These are phyloP conservation scores for Passalora sequoiae DNA, from an alignment of 2,329 filamentous ascomycete genomes.

Conservation along the genomic window DNA sequence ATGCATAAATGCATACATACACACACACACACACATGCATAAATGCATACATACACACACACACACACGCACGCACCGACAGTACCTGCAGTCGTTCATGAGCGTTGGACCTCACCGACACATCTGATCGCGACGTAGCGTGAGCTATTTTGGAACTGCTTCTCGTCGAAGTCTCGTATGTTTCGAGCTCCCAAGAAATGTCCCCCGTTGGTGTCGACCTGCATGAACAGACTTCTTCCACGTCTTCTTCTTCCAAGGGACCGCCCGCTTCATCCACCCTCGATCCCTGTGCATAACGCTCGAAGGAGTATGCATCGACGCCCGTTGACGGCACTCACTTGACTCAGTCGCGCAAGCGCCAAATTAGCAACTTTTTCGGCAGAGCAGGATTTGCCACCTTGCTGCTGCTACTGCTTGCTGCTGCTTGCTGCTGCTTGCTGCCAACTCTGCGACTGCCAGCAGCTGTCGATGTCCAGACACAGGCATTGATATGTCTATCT, in stretches of 20 bases:
- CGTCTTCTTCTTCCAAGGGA: constrained; percentile 6
- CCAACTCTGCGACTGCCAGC: background rate
- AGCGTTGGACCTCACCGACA: too few species aligned
- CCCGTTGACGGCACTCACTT: background rate
- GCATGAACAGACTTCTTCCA: background rate
- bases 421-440: too few species aligned
- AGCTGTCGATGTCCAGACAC: constrained; percentile 4
- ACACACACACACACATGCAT: too few species aligned
- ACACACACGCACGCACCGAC: too few species aligned
- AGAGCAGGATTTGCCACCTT: constrained; percentile 4
- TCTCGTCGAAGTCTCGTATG: background rate
- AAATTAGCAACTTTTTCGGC: background rate
- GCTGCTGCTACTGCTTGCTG: too few species aligned
- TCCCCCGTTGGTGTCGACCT: too few species aligned
- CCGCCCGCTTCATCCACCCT: constrained; percentile 3
- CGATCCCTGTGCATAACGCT: constrained; percentile 9
- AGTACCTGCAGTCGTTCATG: too few species aligned
- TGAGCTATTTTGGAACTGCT: background rate
- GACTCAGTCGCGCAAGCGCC: background rate
- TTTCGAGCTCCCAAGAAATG: too few species aligned
- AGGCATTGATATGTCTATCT: constrained; percentile 4
- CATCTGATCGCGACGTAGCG: too few species aligned
- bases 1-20: too few species aligned
- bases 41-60: too few species aligned
- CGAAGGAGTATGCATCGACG: constrained; percentile 7